Base-by-base conservation (phyloP, 768 basidiomycete genomes). In the Boletus patriciae region DNA sequence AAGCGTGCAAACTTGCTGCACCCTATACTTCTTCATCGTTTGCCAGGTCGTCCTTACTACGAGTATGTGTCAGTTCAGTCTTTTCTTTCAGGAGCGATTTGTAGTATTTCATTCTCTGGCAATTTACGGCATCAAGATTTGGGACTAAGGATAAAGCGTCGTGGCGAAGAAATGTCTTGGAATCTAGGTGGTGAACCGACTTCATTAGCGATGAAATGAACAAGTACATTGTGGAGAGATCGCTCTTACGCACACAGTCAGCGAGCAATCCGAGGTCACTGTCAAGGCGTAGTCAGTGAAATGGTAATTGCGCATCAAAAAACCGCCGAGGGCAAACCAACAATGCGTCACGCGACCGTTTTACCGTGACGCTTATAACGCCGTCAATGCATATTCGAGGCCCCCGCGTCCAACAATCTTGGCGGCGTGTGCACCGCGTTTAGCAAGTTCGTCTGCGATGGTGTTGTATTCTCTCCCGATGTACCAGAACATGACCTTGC, bases 391-490 rank as follows among this genome's bases (percentile, higher is more conserved):
- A 4, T n/a, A 25, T 18, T 23, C 34, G 23, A 25, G 16, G 23
- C 10, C 10, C 5, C 21, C 25, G 18, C 19, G 11, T 33, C 40
- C 54, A 8, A 21, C 7, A 23, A 18, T 13, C 18, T 8, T 12
- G 37, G 46, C 25, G 27, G 15, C 27, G 2, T 40, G 34, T 23
- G 55, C 52, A 13, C 49, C 49, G 11, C 38, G 8, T 19, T 62
- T 71, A 0, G 70, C 69, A 1, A 69, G 50, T 31, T n/a, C 42
- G 46, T 71, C 70, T 3, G 66, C 68, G 16, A 69, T 48, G 6
- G 21, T n/a, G 45, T 73, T 73, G 51, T 62, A 61, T 25, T 57
- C 53, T 42, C 68, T 60, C 10, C 40, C 44, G 43, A 74, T 53
- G 36, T 64, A 54, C 58, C 66, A 66, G 48, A 73, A 72, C 21